A percentile compares a stretch with the other conserved stretches of the same genome.
These are phyloP conservation scores for Sporothrix humicola DNA, from an alignment of 2,329 filamentous ascomycete genomes.

Conservation along the genomic window DNA sequence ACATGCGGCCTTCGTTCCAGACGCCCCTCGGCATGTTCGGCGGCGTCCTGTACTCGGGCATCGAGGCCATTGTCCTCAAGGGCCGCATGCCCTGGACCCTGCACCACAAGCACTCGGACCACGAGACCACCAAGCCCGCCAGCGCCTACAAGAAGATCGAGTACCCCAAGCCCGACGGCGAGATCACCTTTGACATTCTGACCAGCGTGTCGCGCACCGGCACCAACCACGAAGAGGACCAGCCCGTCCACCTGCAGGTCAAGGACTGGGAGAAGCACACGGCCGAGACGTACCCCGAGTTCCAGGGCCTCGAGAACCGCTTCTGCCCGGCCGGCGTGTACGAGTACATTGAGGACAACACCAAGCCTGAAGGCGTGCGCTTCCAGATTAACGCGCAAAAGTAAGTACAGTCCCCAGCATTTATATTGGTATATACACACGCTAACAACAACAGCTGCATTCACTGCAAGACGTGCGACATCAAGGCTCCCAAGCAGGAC, in stretches of 20 bases:
- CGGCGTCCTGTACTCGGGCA: constrained; percentile 87
- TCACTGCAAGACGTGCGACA: constrained; percentile 99
- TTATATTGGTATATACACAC: background rate
- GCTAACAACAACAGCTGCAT: constrained; percentile 71
- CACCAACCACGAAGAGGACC: constrained; percentile 98
- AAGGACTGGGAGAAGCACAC: constrained; percentile 94
- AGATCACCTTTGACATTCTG: constrained; percentile 93
- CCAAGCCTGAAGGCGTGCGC: constrained; percentile 83
- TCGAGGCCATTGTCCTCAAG: constrained; percentile 87
- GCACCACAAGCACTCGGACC: constrained; percentile 79
- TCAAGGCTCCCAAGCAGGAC: constrained; percentile 95
- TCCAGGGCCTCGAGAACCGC: constrained; percentile 90
- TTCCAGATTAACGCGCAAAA: constrained; percentile 99
- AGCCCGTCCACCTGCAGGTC: constrained; percentile 94
- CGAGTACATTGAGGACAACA: constrained; percentile 93
- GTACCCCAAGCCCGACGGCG: constrained; percentile 94
- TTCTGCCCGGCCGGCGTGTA: constrained; percentile 98
- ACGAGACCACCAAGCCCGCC: constrained; percentile 78
- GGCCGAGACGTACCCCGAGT: constrained; percentile 79
- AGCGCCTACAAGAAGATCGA: constrained; percentile 86
- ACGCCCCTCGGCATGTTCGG: constrained; percentile 84
- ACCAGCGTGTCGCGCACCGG: constrained; percentile 94
- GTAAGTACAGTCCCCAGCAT: constrained; percentile 63
- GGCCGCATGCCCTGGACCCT: constrained; percentile 91
- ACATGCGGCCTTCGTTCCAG: constrained; percentile 97